Base-by-base conservation (phyloP, 2,329 filamentous ascomycete species). In the Colletotrichum horii region DNA sequence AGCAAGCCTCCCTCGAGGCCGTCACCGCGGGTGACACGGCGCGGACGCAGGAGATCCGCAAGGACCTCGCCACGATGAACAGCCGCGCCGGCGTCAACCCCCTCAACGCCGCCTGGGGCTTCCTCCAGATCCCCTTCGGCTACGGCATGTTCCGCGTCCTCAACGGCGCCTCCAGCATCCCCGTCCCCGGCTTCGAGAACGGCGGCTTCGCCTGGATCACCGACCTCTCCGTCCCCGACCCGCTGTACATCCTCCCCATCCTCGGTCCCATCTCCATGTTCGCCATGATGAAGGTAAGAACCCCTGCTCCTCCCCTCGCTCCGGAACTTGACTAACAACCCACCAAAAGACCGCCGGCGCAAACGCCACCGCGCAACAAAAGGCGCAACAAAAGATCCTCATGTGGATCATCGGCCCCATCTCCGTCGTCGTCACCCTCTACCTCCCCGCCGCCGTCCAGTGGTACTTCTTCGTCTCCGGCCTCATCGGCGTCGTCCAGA, bases 81-180 rank as follows among this genome's bases (percentile, higher is more conserved):
- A 76, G 85, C 78, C 79, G 84, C 77, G 83, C 87, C 67, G 81
- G 81, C 19, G 83, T 83, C 36, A 82, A 80, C 70, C 82, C 81
- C 67, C 66, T 77, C 43, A 81, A 81, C 77, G 82, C 85, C 76
- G 68, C 85, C 36, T 86, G 85, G 85, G 79, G 82, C 16, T 80
- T 88, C 56, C 62, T 84, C 6, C 86, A 89, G 79, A 80, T 94
- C 15, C 93, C 96, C 7, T 88, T 98, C 78, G 94, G 94, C 76
- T 95, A 92, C 83, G 95, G 96, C 80, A 93, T 94, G 75, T 98
- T 96, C 88, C 92, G 94, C 76, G 87, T 96, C 61, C 83, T 97
- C 77, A 90, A 91, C 69, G 93, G 89, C 78, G 97, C 98, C 94
- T 85, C 91, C 2, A 83, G 88, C 26, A 86, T 98, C 64, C 96